These are phyloP conservation scores for Paramecium sonneborni DNA, from an alignment of 73 alveolate species.

Conservation along the genomic window DNA sequence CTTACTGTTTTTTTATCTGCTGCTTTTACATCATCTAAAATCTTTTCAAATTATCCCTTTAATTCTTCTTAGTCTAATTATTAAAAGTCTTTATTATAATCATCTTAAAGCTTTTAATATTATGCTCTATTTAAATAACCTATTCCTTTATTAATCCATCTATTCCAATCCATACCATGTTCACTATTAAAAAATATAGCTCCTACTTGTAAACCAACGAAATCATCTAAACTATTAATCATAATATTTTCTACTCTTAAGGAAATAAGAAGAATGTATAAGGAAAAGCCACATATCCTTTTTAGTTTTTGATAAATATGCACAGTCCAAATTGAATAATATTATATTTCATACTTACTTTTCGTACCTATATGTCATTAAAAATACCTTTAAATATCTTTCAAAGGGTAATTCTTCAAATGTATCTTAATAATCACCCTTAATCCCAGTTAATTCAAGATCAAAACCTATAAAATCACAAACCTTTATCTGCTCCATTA, in stretches of 20 bases:
- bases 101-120: neutral
- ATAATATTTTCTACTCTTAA: neutral
- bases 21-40: neutral
- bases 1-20: neutral
- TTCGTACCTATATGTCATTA: slow-evolving; percentile 5
- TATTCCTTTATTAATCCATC: slow-evolving; percentile 50
- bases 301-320: neutral
- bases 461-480: slow-evolving; percentile 6
- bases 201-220: slow-evolving; percentile 44
- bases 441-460: slow-evolving; percentile 45
- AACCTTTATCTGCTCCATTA: neutral
- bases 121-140: slow-evolving; percentile 32
- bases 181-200: neutral
- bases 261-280: slow-evolving; percentile 42
- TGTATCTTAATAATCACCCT: slow-evolving; percentile 22
- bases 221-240: slow-evolving; percentile 25
- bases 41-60: neutral
- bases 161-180: slow-evolving; percentile 60
- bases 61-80: neutral
- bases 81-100: neutral
- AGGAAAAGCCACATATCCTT: neutral
- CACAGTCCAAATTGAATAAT: slow-evolving; percentile 45
- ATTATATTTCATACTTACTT: slow-evolving; percentile 38
- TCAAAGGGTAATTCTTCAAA: slow-evolving; percentile 47
- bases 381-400: slow-evolving; percentile 43